These are phyloP conservation scores for Calonectria hawksworthii DNA, from an alignment of 2,329 filamentous ascomycete species.

Conservation along the genomic window DNA sequence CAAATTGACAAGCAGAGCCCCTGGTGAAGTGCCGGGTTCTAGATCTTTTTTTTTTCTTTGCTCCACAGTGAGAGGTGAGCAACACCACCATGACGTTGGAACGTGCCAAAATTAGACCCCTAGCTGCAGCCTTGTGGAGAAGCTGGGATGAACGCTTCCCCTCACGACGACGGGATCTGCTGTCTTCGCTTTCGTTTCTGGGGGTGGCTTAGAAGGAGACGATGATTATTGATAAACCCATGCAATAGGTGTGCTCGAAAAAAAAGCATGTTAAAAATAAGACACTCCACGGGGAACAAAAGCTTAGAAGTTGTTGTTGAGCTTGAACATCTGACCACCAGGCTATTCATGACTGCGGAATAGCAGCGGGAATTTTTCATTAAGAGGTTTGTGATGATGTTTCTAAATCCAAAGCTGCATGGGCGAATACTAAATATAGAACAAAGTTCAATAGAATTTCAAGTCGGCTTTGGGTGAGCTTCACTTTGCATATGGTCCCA, in stretches of 20 bases:
- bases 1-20: not conserved
- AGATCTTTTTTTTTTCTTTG: not conserved
- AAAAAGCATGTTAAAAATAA: not conserved
- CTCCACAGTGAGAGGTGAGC: not conserved
- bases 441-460: not conserved
- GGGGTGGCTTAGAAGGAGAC: not conserved
- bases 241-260: not conserved
- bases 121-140: conserved; percentile 4
- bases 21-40: not conserved
- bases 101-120: not conserved
- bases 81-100: conserved; percentile 1
- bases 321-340: not conserved
- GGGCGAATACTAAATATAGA: not conserved
- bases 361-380: not conserved
- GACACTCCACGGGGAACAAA: not conserved
- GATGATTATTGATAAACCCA: not conserved
- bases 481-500: not conserved
- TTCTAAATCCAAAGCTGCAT: not conserved
- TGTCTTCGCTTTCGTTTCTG: not conserved
- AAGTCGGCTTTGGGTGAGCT: not conserved
- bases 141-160: not conserved
- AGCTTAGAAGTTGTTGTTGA: not conserved
- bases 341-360: not conserved
- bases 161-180: not conserved
- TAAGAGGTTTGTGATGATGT: not conserved